Base-by-base conservation (phyloP, 1,284 basidiomycete genomes). In the Abortiporus biennis region DNA sequence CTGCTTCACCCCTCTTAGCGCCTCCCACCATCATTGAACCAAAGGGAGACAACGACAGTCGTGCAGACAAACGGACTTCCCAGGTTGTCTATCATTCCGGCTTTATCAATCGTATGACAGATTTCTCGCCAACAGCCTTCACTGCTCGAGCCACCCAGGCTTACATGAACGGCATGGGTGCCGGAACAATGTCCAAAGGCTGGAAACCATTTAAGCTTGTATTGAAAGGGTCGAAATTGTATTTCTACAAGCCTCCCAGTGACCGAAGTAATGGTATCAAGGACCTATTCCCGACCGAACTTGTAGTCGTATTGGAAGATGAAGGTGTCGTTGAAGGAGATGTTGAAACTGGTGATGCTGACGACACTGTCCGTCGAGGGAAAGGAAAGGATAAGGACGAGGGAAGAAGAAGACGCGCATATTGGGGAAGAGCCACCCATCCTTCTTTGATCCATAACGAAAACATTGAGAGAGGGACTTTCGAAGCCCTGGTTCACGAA, bases 121-220 rank as follows among this genome's bases (percentile, higher is more conserved):
- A 79, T 40, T 69, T 74, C 32, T 60, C 65, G 6, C 59, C 68
- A 2, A 43, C 59, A 6, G 58, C 63, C 20, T 47, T 59, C 31
- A 59, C 58, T 42, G 48, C 54, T n/a, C 54, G 61, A 27, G 59
- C 59, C 6, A 58, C 57, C 51, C 45, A 64, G 51, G 43, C 57
- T 37, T 61, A 54, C 39, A 56, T 55, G 52, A 36, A 47, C 20
- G 53, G 50, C 12, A 46, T 46, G 16, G 42, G 50, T 2, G 49
- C 49, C 8, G 47, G 54, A 9, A 45, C 65, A 2, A 59, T 77
- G 3, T 60, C 72, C 0, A 87, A 83, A 55, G 78, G 76, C 0
- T 91, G 89, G 86, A 92, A 91, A 57, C 76, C 85, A 4, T 88
- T 77, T 65, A 90, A 90, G 62, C 70, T 83, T 29, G 80, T 88